Conservation (phyloP, 2,329 filamentous ascomycete species). For the Xylariales sp. region DNA sequence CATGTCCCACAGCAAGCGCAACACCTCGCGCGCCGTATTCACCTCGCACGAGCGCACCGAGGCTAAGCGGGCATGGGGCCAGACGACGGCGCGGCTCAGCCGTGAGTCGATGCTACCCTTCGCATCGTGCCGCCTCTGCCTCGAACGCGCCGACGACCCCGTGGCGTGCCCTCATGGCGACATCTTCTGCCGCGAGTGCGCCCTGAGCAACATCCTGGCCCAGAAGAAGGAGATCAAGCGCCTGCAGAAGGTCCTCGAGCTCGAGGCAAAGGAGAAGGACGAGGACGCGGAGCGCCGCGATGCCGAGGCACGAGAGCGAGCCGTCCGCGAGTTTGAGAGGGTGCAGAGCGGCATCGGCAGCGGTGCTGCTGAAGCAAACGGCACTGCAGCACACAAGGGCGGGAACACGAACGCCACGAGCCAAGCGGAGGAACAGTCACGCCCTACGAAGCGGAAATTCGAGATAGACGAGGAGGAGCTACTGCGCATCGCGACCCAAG, state of each 20-base stretch:
- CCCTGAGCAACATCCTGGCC: conserved; percentile 81
- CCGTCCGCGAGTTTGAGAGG: conserved; percentile 78
- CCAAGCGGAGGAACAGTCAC: conserved; percentile 24
- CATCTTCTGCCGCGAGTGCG: conserved; percentile 93
- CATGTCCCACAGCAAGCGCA: conserved; percentile 63
- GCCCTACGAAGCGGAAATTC: conserved; percentile 67
- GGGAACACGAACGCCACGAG: conserved; percentile 20
- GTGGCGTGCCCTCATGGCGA: conserved; percentile 83
- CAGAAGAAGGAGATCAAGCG: conserved; percentile 91
- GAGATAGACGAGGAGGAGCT: conserved; percentile 76
- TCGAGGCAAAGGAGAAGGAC: conserved; percentile 55
- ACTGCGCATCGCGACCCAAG: conserved; percentile 62
- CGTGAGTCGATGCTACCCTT: conserved; percentile 93
- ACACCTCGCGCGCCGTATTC: conserved; percentile 90
- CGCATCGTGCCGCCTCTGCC: conserved; percentile 81
- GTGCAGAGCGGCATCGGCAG: conserved; percentile 67
- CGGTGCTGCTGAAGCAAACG: conserved; percentile 23
- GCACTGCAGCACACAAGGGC: conserved; percentile 1
- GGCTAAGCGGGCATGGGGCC: conserved; percentile 77
- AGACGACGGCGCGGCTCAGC: conserved; percentile 75
- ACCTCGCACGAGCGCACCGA: conserved; percentile 85
- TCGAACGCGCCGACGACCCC: conserved; percentile 74
- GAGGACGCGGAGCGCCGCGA: conserved; percentile 59
- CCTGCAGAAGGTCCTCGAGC: conserved; percentile 61
- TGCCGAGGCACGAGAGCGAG: conserved; percentile 64